A percentile compares a stretch with the other conserved stretches of the same genome.
phyloP scores from a whole-genome alignment of 2,329 filamentous ascomycete species.

The Pyricularia pennisetigena region DNA sequence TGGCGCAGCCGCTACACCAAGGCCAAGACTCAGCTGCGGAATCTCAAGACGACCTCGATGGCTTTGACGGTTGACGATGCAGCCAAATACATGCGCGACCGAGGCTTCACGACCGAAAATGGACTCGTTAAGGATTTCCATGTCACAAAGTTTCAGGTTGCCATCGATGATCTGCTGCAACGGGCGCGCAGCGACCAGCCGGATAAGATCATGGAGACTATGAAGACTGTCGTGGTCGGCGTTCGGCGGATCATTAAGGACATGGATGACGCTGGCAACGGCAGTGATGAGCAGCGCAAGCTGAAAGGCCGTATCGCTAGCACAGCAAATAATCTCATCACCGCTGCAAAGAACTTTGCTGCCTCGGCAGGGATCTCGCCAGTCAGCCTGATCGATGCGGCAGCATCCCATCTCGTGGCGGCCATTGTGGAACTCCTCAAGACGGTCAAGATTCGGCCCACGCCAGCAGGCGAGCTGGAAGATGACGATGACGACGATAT shows the following conservation, averaged over 20 bases:
- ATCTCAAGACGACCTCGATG: slow-evolving; percentile 69
- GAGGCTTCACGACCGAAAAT: slow-evolving; percentile 57
- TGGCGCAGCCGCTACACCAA: slow-evolving; percentile 89
- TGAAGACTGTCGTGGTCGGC: slow-evolving; percentile 76
- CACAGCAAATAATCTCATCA: slow-evolving; percentile 92
- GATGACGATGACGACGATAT: slow-evolving; percentile 65
- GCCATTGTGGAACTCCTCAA: slow-evolving; percentile 80
- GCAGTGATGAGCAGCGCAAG: slow-evolving; percentile 45
- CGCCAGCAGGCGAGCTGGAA: slow-evolving; percentile 65
- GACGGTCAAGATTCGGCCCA: slow-evolving; percentile 71
- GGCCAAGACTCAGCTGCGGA: slow-evolving; percentile 77
- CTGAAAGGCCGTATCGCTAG: slow-evolving; percentile 78
- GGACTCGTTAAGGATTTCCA: slow-evolving; percentile 86
- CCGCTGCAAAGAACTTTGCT: slow-evolving; percentile 85
- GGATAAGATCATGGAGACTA: slow-evolving; percentile 67
- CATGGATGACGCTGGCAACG: slow-evolving; percentile 48
- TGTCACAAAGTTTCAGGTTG: slow-evolving; percentile 89
- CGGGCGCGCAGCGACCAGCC: slow-evolving; percentile 65
- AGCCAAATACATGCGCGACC: slow-evolving; percentile 55
- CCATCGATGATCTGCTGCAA: slow-evolving; percentile 82
- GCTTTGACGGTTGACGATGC: slow-evolving; percentile 63
- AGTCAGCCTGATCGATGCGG: slow-evolving; percentile 87
- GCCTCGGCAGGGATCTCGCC: slow-evolving; percentile 76
- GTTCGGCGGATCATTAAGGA: slow-evolving; percentile 81
- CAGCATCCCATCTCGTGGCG: slow-evolving; percentile 79